phyloP scores from a whole-genome alignment of 192 early-diverging fungal genomes.

The Dissophora ornata region DNA sequence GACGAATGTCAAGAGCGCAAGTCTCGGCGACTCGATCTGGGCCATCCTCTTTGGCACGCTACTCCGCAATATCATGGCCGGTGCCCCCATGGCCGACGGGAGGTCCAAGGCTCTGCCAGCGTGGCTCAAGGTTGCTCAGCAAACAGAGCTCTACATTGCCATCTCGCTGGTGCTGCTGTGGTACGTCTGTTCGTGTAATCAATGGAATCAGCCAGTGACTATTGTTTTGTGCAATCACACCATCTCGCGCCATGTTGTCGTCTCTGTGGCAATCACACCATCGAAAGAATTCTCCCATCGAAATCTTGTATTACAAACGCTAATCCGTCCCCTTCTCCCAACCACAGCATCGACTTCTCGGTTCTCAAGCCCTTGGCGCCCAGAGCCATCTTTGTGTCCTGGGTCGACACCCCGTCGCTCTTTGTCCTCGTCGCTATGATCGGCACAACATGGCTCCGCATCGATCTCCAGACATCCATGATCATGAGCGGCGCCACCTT shows the following conservation, averaged over 20 bases:
- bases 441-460: conserved; percentile 56
- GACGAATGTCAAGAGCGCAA: conserved; percentile 53
- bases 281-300: too few species aligned
- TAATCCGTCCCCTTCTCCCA: neutral
- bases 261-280: too few species aligned
- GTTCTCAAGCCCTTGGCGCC: conserved; percentile 64
- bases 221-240: neutral
- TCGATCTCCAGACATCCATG: conserved; percentile 62
- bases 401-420: conserved; percentile 65
- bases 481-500: conserved; percentile 70
- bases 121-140: conserved; percentile 65
- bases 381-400: conserved; percentile 65
- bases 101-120: conserved; percentile 52
- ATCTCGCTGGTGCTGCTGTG: conserved; percentile 62
- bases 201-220: neutral
- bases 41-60: conserved; percentile 64
- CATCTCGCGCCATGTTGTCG: conserved; percentile 26
- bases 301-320: too few species aligned
- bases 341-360: conserved; percentile 57
- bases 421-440: conserved; percentile 62
- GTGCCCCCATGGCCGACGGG: conserved; percentile 36
- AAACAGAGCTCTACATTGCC: conserved; percentile 67
- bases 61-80: conserved; percentile 52
- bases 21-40: conserved; percentile 67
- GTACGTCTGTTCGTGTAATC: conserved; percentile 7